Evolutionary conservation across 1,284 basidiomycete genomes (phyloP).

Genomic region (Sanguinoderma infundibulare): DNA sequence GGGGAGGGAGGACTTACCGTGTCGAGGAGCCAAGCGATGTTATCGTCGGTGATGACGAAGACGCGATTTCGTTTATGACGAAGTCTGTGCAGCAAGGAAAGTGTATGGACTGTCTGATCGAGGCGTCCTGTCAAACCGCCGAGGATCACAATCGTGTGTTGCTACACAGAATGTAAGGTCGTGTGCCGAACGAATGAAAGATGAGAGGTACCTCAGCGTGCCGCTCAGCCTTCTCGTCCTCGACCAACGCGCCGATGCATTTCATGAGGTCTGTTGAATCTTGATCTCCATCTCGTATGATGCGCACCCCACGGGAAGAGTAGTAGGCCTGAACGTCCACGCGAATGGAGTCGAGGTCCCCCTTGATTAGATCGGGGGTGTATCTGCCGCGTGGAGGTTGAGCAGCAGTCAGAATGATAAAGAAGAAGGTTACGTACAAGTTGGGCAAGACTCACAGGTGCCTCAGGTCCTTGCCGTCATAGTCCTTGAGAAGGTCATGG

Average conservation of each 20-base stretch:
- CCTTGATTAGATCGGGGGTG: constrained; percentile 88
- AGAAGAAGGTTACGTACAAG: constrained; percentile 19
- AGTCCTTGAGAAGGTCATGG: constrained; percentile 58
- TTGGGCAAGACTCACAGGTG: constrained; percentile 33
- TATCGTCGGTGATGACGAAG: constrained; percentile 86
- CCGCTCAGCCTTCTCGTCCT: constrained; percentile 48
- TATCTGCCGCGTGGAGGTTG: constrained; percentile 47
- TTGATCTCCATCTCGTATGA: constrained; percentile 75
- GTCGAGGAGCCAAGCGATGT: constrained; percentile 88
- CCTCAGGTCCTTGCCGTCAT: constrained; percentile 33
- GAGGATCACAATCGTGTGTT: constrained; percentile 79
- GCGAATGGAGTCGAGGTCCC: constrained; percentile 90
- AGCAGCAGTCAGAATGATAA: constrained; percentile 5
- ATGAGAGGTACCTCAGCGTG: constrained; percentile 37
- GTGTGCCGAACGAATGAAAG: background rate
- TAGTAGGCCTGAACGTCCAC: constrained; percentile 79
- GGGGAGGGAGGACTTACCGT: constrained; percentile 51
- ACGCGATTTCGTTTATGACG: constrained; percentile 64
- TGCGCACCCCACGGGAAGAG: constrained; percentile 60
- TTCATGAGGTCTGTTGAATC: constrained; percentile 96
- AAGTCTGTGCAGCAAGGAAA: constrained; percentile 86
- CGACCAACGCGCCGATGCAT: constrained; percentile 72
- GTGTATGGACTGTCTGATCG: constrained; percentile 93
- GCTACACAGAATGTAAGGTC: constrained; percentile 23
- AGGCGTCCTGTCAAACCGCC: constrained; percentile 91